Evolutionary conservation across 169 alveolate species (phyloP).

Genomic region (Plasmodium vivax): DNA sequence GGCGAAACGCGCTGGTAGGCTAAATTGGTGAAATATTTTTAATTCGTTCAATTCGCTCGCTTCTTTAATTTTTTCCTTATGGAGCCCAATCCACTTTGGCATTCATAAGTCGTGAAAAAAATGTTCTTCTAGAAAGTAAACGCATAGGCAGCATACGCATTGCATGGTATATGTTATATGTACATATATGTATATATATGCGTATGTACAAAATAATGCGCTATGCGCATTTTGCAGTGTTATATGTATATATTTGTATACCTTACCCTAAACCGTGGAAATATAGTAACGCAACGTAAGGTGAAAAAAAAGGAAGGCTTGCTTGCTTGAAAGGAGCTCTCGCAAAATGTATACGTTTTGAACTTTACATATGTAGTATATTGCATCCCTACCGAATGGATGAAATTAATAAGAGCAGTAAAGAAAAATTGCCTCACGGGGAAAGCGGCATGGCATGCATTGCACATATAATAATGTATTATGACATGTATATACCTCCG

Average conservation of each 20-base stretch:
- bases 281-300: neutral
- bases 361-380: neutral
- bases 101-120: neutral
- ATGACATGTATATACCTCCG: neutral
- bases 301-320: neutral
- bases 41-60: neutral
- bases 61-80: neutral
- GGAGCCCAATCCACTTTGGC: neutral
- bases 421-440: neutral
- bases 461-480: neutral
- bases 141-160: neutral
- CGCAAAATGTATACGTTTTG: neutral
- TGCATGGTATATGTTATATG: neutral
- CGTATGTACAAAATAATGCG: neutral
- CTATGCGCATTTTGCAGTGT: neutral
- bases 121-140: neutral
- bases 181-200: too few species aligned
- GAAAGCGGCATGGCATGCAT: neutral
- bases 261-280: neutral
- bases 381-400: neutral
- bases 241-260: neutral
- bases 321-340: neutral
- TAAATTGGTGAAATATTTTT: neutral
- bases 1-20: neutral
- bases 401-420: too few species aligned